These are phyloP conservation scores for Didymella pomorum DNA, from an alignment of 2,329 filamentous ascomycete genomes.

Conservation along the genomic window DNA sequence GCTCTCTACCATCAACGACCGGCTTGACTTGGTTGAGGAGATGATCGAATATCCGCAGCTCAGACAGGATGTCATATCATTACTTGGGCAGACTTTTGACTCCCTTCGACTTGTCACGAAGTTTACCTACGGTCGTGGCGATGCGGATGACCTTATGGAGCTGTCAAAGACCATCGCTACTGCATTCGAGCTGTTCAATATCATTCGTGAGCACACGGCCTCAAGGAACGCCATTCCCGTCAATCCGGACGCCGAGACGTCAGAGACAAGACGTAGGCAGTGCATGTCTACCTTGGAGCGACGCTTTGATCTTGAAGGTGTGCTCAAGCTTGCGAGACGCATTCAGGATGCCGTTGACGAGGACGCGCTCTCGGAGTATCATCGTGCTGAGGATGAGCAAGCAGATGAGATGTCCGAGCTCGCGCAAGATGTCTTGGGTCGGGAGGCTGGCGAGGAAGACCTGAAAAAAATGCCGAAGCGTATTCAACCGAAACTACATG, in stretches of 20 bases:
- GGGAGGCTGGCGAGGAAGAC: slow-evolving; percentile 69
- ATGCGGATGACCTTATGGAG: slow-evolving; percentile 86
- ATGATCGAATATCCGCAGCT: slow-evolving; percentile 74
- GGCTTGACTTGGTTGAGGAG: slow-evolving; percentile 81
- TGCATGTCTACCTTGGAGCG: slow-evolving; percentile 55
- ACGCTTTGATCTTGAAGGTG: slow-evolving; percentile 72
- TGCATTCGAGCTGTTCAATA: slow-evolving; percentile 69
- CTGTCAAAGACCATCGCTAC: slow-evolving; percentile 82
- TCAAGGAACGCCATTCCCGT: slow-evolving; percentile 29
- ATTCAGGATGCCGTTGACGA: slow-evolving; percentile 89
- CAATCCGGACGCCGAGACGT: slow-evolving; percentile 13
- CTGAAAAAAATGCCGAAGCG: slow-evolving; percentile 51
- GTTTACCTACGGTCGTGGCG: slow-evolving; percentile 90
- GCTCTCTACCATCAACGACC: slow-evolving; percentile 75
- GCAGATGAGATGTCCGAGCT: slow-evolving; percentile 74
- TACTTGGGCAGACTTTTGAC: slow-evolving; percentile 81
- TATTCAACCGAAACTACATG: slow-evolving; percentile 46
- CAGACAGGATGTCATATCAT: slow-evolving; percentile 71
- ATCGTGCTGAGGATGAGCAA: slow-evolving; percentile 77
- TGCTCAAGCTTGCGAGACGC: slow-evolving; percentile 70
- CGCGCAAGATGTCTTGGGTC: slow-evolving; percentile 73
- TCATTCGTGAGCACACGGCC: slow-evolving; percentile 34
- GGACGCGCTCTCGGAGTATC: slow-evolving; percentile 83
- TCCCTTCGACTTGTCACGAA: slow-evolving; percentile 91
- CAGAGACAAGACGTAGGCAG: slow-evolving; percentile 31